Base-by-base conservation (phyloP, 2,329 filamentous ascomycete species). In the Orbilia blumenaviensis region DNA sequence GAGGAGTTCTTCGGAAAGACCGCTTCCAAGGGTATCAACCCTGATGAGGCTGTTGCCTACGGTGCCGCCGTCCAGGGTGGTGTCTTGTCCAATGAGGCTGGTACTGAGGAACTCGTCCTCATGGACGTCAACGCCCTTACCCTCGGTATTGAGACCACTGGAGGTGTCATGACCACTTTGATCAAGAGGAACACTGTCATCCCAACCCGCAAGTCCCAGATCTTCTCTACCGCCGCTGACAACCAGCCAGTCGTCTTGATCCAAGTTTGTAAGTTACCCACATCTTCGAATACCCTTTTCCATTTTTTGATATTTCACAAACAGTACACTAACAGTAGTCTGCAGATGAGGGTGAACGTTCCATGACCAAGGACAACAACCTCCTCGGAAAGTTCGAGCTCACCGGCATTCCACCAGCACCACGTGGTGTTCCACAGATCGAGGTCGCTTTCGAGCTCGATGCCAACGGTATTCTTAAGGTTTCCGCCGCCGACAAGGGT, bases 1-100 rank as follows among this genome's bases (percentile, higher is more conserved):
- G 93, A 98, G 88, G 94, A 98, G 85, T 98, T 89, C 89, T 98
- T 98, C 84, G 91, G 94, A 84, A 98, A 98, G 92, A 94, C 95
- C 88, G 93, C 94, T 81, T 94, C 91, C 89, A 98, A 98, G 92
- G 93, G 93, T 86, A 97, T 99, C 84, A 98, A 98, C 89, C 95
- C 95, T 81, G 95, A 99, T 83, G 95, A 98, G 88, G 95, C 95
- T 86, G 95, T 98, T 81, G 95, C 95, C 83, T 98, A 94, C 84
- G 95, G 95, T 86, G 95, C 95, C 79, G 94, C 95, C 80, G 93
- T 98, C 81, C 95, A 99, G 86, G 95, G 91, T 86, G 94, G 94
- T 91, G 90, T 98, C 82, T 88, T 99, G 78, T 91, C 93, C 80
- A 93, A 93, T 80, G 93, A 97, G 86, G 89, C 91, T 82, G 91